Conservation (phyloP, 139 green algal species). For the Micractinium conductrix region DNA sequence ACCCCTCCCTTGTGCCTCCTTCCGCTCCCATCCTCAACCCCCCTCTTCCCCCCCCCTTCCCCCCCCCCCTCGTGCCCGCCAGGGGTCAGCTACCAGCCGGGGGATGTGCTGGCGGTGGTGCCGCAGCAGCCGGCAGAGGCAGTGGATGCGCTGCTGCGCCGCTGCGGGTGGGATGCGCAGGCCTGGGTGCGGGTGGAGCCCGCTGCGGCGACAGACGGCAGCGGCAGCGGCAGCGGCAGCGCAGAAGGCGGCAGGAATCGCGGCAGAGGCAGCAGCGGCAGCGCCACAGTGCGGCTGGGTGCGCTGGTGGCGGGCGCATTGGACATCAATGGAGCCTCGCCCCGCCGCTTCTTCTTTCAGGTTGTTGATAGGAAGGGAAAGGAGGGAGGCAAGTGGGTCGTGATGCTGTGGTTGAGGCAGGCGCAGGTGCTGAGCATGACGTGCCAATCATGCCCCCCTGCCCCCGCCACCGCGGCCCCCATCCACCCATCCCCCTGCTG, state of each 20-base stretch:
- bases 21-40: no score
- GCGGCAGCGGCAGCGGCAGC: not conserved
- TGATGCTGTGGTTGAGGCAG: not conserved
- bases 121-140: conserved; percentile 54
- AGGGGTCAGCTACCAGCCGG: conserved; percentile 83
- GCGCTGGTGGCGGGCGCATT: conserved; percentile 74
- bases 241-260: not conserved
- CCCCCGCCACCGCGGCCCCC: no score
- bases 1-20: no score
- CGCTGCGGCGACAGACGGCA: not conserved
- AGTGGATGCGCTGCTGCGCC: conserved; percentile 55
- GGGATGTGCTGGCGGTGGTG: conserved; percentile 82
- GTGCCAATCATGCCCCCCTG: no score
- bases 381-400: not conserved
- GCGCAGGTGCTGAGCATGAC: not conserved
- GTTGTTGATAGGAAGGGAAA: conserved; percentile 37
- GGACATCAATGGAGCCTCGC: conserved; percentile 82
- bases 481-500: not conserved
- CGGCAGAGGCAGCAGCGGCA: conserved; percentile 11
- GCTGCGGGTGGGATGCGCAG: conserved; percentile 56
- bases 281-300: conserved; percentile 38
- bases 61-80: no score
- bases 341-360: conserved; percentile 91
- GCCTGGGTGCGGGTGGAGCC: conserved; percentile 56
- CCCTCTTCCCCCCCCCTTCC: no score